Evolutionary conservation across 371 early-diverging fungal species (phyloP), one percentile per base, ranked within the genome.

Genomic region (Mortierella sp.): DNA sequence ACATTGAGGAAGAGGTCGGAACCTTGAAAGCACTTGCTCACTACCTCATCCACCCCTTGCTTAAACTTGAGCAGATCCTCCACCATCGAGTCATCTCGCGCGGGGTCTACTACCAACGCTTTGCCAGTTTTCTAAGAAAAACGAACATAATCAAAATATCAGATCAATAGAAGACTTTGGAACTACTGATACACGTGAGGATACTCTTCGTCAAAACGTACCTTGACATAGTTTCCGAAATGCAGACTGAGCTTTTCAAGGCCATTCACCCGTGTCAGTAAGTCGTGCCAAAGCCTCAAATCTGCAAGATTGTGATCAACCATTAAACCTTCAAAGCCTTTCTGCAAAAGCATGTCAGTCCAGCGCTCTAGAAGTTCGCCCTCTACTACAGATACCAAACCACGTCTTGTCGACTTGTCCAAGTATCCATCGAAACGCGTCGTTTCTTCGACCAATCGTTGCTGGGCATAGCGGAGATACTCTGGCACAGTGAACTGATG

Each of bases 271-370:
- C 87, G 78, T 6, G 52, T 50, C 30, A 89, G 61, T 21, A 92
- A 76, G 26, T 61, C 32, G 57, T 90, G 92, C 65, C 95, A 64
- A 9, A 81, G 76, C 31, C 58, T 71, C 27, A 95, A 73, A 31
- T 93, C 90, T 6, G 86, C 65, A 21, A 84, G 57, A 60, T 84
- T 78, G 30, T 85, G 73, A 4, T 81, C 76, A 17, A 84, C 78
- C 80, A 94, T 87, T 83, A 95, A 84, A 0, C 73, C 73, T 56
- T 87, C 88, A 61, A 97, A 90, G 4, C 94, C 95, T 79, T 87
- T 89, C 21, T 86, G 83, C 2, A 95, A 70, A 2, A 96, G 80
- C 14, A 75, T 61, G n/a, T 84, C 81, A 0, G 85, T 73, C 70
- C 93, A 89, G 32, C 70, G 72, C 65, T 84, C 84, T 19, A 95